Base-by-base conservation (phyloP, 305 asterid genomes). In the Solanum hybrid region DNA sequence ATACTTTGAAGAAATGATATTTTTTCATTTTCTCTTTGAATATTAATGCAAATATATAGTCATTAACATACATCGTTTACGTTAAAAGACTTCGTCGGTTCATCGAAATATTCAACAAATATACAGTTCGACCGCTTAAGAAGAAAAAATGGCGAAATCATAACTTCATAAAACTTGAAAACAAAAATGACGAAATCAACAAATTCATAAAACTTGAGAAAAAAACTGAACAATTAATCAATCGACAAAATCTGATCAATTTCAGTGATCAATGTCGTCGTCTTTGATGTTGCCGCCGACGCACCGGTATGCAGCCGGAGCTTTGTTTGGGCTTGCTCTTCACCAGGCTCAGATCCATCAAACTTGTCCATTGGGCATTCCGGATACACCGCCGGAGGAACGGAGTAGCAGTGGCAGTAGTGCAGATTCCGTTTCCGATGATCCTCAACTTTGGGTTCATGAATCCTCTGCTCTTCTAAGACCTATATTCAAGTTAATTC, bases 301-400 rank as follows among this genome's bases (percentile, higher is more conserved):
- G 89, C 97, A 96, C 89, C 93, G 91, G 88, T 97, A 97, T 93
- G 99, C 99, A 61, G 97, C 97, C 77, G 98, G 96, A 36, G 98
- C 96, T 27, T 93, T 97, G 26, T 94, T 97, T 65, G 96, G 95
- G 38, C 90, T 97, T 88, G 96, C 98, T 11, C 94, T 97, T 87
- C 94, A 94, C 93, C 98, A 96, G 93, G 97, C 98, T 70, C 99
- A 96, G 95, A 91, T 93, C 89, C 97, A 96, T 31, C 99, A 96
- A 92, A 96, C 95, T 7, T 93, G 92, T 79, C 98, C 94, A 20
- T 90, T 97, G 92, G 97, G 99, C 34, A 89, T 93, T 75, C 94
- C 97, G 51, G 82, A 83, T 36, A 89, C 34, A 82, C 82, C 83
- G 32, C 90, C 93, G 88, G 97, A 92, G 39, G 98, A 95, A 34